phyloP scores from a whole-genome alignment of 2,329 filamentous ascomycete genomes.

The Seiridium unicorne region DNA sequence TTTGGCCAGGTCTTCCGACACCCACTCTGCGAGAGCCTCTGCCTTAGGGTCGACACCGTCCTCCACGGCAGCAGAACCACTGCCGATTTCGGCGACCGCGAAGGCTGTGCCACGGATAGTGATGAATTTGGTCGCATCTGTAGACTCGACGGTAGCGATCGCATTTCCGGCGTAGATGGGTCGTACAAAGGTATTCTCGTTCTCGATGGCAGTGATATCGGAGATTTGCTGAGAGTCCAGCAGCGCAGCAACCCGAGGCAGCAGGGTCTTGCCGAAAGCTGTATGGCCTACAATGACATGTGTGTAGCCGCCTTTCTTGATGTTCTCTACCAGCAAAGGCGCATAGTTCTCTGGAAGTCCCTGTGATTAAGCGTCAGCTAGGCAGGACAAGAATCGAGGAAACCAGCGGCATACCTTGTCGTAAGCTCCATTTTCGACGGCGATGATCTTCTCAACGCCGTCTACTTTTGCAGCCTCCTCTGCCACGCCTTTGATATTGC shows the following conservation, averaged over 20 bases:
- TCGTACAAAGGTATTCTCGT: slow-evolving; percentile 90
- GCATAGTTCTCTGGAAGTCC: slow-evolving; percentile 92
- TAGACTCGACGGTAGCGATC: slow-evolving; percentile 91
- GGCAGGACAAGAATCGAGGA: background rate
- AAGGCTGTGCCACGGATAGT: slow-evolving; percentile 95
- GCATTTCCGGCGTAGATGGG: slow-evolving; percentile 98
- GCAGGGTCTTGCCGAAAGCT: slow-evolving; percentile 92
- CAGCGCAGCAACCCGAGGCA: slow-evolving; percentile 88
- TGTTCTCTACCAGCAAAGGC: slow-evolving; percentile 90
- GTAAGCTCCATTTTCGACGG: slow-evolving; percentile 84
- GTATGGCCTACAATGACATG: slow-evolving; percentile 90
- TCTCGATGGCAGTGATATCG: slow-evolving; percentile 83
- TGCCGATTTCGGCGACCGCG: slow-evolving; percentile 67
- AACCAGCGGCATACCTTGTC: slow-evolving; percentile 65
- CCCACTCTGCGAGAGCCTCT: slow-evolving; percentile 76
- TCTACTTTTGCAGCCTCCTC: slow-evolving; percentile 85
- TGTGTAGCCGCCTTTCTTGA: slow-evolving; percentile 92
- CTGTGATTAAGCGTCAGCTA: slow-evolving; percentile 38
- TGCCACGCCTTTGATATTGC: slow-evolving; percentile 71
- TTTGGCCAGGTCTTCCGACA: slow-evolving; percentile 89
- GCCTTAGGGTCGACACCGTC: slow-evolving; percentile 82
- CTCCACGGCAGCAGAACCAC: slow-evolving; percentile 73
- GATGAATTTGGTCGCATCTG: slow-evolving; percentile 80
- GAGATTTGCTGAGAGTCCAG: slow-evolving; percentile 92
- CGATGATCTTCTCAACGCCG: slow-evolving; percentile 88